Percentiles rank a stretch among this genome's conserved stretches.
These are phyloP conservation scores for Citrullus colocynthis DNA, from an alignment of 306 rosid genomes.

Conservation along the genomic window DNA sequence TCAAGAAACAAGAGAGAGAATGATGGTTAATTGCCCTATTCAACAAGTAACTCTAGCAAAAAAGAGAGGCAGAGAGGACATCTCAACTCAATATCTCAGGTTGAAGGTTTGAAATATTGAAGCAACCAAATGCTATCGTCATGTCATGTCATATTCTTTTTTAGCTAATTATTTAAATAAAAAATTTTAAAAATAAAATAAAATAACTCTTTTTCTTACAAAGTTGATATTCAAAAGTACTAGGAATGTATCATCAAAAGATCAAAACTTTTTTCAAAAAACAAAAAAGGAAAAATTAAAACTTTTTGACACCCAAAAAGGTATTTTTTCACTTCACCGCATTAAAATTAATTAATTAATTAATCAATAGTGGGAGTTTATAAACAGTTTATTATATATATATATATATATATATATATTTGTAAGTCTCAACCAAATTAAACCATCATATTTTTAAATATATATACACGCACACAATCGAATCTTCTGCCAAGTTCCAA, in stretches of 20 bases:
- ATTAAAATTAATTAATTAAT: background rate
- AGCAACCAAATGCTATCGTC: background rate
- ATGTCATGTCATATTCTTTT: background rate
- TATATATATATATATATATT: background rate
- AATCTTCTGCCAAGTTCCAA: background rate
- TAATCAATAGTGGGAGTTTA: background rate
- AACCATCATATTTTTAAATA: background rate
- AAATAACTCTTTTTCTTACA: background rate
- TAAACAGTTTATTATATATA: background rate
- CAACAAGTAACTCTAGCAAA: background rate
- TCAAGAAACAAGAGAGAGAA: background rate
- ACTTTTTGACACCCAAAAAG: background rate
- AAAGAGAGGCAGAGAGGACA: background rate
- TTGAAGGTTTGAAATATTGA: background rate
- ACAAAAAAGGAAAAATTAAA: background rate
- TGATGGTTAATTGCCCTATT: conserved; percentile 2
- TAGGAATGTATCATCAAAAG: background rate
- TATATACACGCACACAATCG: background rate
- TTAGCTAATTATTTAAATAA: too few species aligned
- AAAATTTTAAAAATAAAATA: background rate
- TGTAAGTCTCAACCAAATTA: background rate
- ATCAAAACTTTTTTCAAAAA: background rate
- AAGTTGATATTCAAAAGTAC: background rate
- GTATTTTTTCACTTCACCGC: background rate
- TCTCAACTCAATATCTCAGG: conserved; percentile 9